Base-by-base conservation (phyloP, 352 stramenopile genomes). In the Phytophthora pisi region DNA sequence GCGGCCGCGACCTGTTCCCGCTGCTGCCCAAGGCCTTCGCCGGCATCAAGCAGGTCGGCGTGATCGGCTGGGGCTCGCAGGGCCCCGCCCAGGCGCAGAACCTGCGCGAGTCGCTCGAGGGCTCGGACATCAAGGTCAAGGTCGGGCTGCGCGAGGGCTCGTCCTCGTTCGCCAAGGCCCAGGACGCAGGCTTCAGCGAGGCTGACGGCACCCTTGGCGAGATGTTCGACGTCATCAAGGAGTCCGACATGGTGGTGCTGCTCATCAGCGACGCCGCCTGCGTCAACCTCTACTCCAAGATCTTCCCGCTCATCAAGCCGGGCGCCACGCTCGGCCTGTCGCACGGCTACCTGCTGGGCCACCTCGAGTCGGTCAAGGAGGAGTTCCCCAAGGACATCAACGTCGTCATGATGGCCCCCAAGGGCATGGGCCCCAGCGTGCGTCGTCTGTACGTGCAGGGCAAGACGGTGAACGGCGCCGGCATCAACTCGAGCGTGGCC, bases 31-130 rank as follows among this genome's bases (percentile, higher is more conserved):
- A 98, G 78, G 97, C 96, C 24, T 99, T 99, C 77, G 90, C 96
- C 26, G 95, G 95, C 53, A 97, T 99, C 61, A 97, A 98, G 77
- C 89, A 98, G 74, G 97, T 99, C 72, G 97, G 97, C 57, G 96
- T 99, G 56, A 98, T 99, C 66, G 97, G 97, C 74, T 99, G 97
- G 97, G 97, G 97, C 77, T 99, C 96, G 38, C 97, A 99, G 74
- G 97, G 95, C 50, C 97, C 97, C 11, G 97, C 97, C 18, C 97
- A 99, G 83, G 97, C 95, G 56, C 96, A 99, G 80, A 99, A 99
- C 87, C 73, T 99, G 69, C 78, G 88, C 58, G 97, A 99, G 71
- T 98, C 97, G 60, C 84, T 99, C n/a, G 86, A 96, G 57, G 89
- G 91, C 38, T 68, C 71, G 58, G 71, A 78, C 57, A 64, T 78